A percentile compares a stretch with the other conserved stretches of the same genome.
Conservation (phyloP, 2,329 filamentous ascomycete genomes). For the Sclerotinia borealis region DNA sequence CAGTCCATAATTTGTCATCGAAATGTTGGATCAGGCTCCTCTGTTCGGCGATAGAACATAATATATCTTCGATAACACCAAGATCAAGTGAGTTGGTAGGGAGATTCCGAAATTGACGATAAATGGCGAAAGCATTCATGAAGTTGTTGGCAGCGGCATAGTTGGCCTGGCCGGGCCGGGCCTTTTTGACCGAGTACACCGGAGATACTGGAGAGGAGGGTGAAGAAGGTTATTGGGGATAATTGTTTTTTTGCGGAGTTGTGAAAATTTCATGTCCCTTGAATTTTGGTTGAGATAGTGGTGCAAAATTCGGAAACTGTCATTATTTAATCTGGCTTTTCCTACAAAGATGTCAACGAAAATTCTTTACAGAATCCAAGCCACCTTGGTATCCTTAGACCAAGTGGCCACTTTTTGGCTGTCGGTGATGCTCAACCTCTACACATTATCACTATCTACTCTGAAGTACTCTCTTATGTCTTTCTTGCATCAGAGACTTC, state of each 20-base stretch:
- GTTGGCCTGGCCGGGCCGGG: slow-evolving; percentile 37
- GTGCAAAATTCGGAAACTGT: background rate
- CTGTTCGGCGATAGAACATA: slow-evolving; percentile 21
- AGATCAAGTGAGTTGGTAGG: background rate
- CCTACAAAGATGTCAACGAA: too few species aligned
- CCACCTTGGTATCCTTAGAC: too few species aligned
- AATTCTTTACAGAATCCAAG: too few species aligned
- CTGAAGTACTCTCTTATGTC: too few species aligned
- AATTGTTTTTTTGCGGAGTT: slow-evolving; percentile 19
- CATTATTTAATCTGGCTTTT: too few species aligned
- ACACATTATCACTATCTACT: too few species aligned
- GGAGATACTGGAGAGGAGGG: slow-evolving; percentile 34
- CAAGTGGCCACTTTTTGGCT: too few species aligned
- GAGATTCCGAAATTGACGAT: background rate
- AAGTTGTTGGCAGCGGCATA: slow-evolving; percentile 47
- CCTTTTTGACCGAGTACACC: slow-evolving; percentile 33
- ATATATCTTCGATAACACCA: slow-evolving; percentile 32
- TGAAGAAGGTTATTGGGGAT: slow-evolving; percentile 36
- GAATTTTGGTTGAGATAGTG: slow-evolving; percentile 38
- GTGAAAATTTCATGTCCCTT: slow-evolving; percentile 24
- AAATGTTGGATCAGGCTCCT: background rate
- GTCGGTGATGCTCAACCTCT: too few species aligned
- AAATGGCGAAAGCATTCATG: slow-evolving; percentile 31
- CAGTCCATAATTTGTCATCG: background rate
- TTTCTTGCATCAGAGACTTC: too few species aligned